These are phyloP conservation scores for Musa beccarii DNA, from an alignment of 176 grass and related monocot genomes.

Conservation along the genomic window DNA sequence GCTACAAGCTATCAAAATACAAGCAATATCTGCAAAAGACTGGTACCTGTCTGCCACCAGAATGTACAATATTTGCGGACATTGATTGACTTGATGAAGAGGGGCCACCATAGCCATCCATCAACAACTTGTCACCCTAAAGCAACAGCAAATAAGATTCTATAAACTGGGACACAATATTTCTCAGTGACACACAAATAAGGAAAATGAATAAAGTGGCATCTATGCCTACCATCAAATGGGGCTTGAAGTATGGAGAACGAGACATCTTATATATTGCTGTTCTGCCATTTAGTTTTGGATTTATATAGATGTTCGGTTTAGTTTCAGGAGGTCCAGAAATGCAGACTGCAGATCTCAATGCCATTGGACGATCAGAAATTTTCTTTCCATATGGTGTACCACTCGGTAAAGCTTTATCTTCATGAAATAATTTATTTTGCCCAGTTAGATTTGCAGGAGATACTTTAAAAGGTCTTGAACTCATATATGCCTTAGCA, in stretches of 20 bases:
- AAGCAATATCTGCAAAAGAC: neutral
- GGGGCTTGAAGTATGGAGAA: constrained; percentile 59
- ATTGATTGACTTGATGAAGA: neutral
- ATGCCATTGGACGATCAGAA: constrained; percentile 8
- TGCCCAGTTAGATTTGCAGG: constrained; percentile 34
- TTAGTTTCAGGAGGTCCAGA: constrained; percentile 18
- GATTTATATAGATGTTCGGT: constrained; percentile 16
- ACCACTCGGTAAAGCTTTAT: constrained; percentile 19
- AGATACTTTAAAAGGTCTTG: constrained; percentile 23
- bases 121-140: neutral
- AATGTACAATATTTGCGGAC: neutral
- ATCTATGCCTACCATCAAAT: neutral
- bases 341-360: constrained; percentile 24
- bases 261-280: constrained; percentile 41
- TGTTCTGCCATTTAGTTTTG: constrained; percentile 29
- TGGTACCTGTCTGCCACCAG: neutral
- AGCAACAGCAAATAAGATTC: neutral
- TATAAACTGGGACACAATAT: neutral
- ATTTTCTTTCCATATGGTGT: constrained; percentile 21
- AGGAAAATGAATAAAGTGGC: neutral
- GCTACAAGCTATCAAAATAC: neutral
- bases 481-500: constrained; percentile 62
- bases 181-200: neutral
- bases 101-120: constrained; percentile 4
- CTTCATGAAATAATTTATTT: constrained; percentile 7